These are phyloP conservation scores for Pythium chondricola DNA, from an alignment of 352 stramenopile species.

Conservation along the genomic window DNA sequence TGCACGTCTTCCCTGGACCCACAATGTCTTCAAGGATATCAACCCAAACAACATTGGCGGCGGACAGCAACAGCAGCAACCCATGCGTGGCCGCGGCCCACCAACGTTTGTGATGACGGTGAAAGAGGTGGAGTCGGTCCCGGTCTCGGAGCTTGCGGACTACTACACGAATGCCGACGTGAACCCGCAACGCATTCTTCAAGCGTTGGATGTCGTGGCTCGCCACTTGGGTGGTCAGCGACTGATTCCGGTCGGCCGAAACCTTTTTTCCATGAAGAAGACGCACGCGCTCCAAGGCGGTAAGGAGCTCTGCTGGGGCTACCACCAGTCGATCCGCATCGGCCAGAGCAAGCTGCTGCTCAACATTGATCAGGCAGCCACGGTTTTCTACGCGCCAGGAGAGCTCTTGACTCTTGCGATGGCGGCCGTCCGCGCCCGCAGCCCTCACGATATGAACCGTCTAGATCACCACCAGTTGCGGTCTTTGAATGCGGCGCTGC, in stretches of 20 bases:
- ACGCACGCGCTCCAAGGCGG: neutral
- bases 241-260: neutral
- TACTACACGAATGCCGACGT: conserved; percentile 52
- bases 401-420: conserved; percentile 1
- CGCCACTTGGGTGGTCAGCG: conserved; percentile 3
- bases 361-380: conserved; percentile 8
- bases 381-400: conserved; percentile 8
- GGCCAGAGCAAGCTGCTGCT: conserved; percentile 2
- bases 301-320: conserved; percentile 6
- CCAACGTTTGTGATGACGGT: conserved; percentile 64
- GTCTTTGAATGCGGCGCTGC: conserved; percentile 18
- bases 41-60: conserved; percentile 12
- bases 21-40: neutral
- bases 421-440: neutral
- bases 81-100: conserved; percentile 23
- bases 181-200: conserved; percentile 23
- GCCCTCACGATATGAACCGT: conserved; percentile 2
- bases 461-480: conserved; percentile 30
- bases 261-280: conserved; percentile 6
- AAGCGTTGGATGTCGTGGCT: conserved; percentile 9
- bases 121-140: conserved; percentile 59
- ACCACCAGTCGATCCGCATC: conserved; percentile 1
- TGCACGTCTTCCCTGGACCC: neutral
- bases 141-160: conserved; percentile 29
- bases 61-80: conserved; percentile 12